Evolutionary conservation across 495 filamentous ascomycete genomes (phyloP), one percentile per base, ranked within the genome.

Genomic region (Hypoxylon intermedium): DNA sequence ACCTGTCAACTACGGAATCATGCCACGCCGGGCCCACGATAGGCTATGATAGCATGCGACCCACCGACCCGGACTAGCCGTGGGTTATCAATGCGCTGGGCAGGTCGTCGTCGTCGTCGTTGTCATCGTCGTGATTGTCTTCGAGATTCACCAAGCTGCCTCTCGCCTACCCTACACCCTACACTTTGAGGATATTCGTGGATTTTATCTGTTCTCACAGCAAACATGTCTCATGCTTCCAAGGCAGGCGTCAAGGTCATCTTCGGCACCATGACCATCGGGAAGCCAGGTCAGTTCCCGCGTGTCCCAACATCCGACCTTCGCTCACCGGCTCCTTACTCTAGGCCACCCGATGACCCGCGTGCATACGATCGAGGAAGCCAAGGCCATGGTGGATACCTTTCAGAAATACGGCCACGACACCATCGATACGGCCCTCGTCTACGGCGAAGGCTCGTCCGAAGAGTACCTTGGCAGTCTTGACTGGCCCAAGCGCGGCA

Each of bases 351-450:
- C 33, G 33, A 36, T 36, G 33, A 15, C 33, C 33, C 33, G 33
- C 1, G 33, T 36, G 1, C 33, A 36, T 7, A 36, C 33, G 1
- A 11, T 36, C 33, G 33, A 36, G 1, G 33, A 36, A 1, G 11
- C 33, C 33, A 36, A 36, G 33, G 5, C 6, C 11, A 36, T 36
- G 33, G 33, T 36, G 6, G 33, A 36, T 36, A 36, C 11, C 12
- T 85, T 88, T 68, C 81, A 87, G 63, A 45, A 53, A 0, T 70
- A 80, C 56, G 83, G 83, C 16, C 77, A 87, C 71, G 76, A 75
- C 44, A 82, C 85, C 48, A 63, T 87, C 54, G 85, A 87, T 67
- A 85, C 83, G 2, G 82, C 84, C 3, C 77, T 81, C 11, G 56
- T 75, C 5, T 85, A 85, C 49, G 80, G 78, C 13, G 72, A 61